Evolutionary conservation across 179 eudicot species (phyloP), one percentile per base, ranked within the genome.

Genomic region (Beta corolliflora): DNA sequence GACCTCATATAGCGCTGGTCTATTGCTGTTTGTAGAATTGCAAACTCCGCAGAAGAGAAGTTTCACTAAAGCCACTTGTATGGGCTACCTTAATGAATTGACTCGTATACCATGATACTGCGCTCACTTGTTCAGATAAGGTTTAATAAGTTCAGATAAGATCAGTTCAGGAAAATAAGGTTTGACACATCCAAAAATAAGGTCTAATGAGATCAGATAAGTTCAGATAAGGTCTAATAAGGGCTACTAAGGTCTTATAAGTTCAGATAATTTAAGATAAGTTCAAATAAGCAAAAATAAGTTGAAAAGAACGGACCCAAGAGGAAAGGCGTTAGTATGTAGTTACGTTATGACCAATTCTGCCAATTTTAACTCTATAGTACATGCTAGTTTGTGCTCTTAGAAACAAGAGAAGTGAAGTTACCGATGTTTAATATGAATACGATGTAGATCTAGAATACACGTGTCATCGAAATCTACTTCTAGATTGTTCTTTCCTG

Each of bases 401-500:
- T 59, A 55, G 59, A 12, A 59, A 41, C 44, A 12, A 16, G 16
- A 23, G 45, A 79, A 59, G 45, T 10, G 14, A 68, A n/a, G 54
- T 54, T 73, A 29, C 21, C 16, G 25, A 56, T 58, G 44, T 12
- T 61, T n/a, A 46, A 16, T 36, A 48, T 77, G 44, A 46, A 46
- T 71, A 72, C 71, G 58, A 14, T 55, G 25, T 16, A 23, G 68
- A 71, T 25, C 23, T 1, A 5, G 11, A 46, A 63, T 45, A 14
- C 21, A 15, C 31, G 45, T 65, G 46, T 73, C 59, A 18, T 46
- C 48, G 58, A 25, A 21, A 58, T 60, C 41, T 76, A 60, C 63
- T 59, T 60, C 9, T 65, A 77, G 53, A 44, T 13, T 19, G 4
- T 78, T 53, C 74, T 71, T 59, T 59, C 70, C 31, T 71, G 29